Percentiles rank a stretch among this genome's conserved stretches.
Conservation (phyloP, 345 rosid species). For the Aethionema arabicum region DNA sequence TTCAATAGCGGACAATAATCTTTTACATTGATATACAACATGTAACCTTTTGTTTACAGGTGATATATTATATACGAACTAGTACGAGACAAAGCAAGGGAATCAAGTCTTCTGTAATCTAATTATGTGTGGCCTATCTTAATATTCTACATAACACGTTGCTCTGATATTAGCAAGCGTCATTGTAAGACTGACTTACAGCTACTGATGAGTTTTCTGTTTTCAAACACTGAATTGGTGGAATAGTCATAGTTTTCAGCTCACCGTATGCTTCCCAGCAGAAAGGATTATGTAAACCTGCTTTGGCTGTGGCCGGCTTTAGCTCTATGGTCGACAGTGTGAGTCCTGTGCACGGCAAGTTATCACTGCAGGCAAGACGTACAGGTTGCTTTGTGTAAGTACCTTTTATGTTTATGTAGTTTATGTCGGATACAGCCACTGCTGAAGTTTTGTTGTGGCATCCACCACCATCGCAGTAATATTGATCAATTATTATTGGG, state of each 20-base stretch:
- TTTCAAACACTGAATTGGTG: conserved; percentile 66
- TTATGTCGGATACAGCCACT: conserved; percentile 67
- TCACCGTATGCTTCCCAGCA: conserved; percentile 87
- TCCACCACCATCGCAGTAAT: conserved; percentile 59
- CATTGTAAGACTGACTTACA: conserved; percentile 30
- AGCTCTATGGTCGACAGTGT: conserved; percentile 60
- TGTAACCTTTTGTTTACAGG: conserved; percentile 13
- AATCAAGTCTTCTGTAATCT: conserved; percentile 17
- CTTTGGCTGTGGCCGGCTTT: conserved; percentile 42
- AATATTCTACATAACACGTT: conserved; percentile 17
- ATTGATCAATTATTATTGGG: conserved; percentile 87
- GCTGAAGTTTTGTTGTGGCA: conserved; percentile 74
- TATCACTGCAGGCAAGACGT: conserved; percentile 81
- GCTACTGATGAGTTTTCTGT: conserved; percentile 45
- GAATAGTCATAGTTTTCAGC: conserved; percentile 53
- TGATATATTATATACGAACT: conserved; percentile 19
- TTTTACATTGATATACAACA: conserved; percentile 13
- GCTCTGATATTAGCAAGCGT: conserved; percentile 46
- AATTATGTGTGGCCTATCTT: conserved; percentile 25
- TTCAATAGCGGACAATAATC: conserved; percentile 5
- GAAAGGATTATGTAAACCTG: conserved; percentile 46
- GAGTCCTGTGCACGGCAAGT: conserved; percentile 70
- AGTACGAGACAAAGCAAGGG: conserved; percentile 24
- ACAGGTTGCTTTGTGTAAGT: conserved; percentile 66
- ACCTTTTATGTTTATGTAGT: conserved; percentile 69